Base-by-base conservation (phyloP, 1,139 yeast species). In the Chernovozyma sophiae-reginae region DNA sequence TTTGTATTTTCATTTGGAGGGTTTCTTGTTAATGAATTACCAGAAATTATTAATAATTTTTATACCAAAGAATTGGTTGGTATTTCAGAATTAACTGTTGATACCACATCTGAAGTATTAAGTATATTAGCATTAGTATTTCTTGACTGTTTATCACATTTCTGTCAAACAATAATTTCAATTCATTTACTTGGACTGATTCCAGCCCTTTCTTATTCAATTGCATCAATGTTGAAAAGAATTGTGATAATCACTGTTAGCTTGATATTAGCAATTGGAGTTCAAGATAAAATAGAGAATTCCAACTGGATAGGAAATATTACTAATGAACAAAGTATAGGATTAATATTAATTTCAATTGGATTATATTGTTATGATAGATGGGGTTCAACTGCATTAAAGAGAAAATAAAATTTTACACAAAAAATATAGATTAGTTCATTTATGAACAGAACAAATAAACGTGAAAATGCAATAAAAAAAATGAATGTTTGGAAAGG, bases 181-280 rank as follows among this genome's bases (percentile, higher is more conserved):
- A 61, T 64, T 40, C 62, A 63, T 42, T 48, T 67, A 24, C 46
- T 67, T 23, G 70, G 72, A 2, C 62, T 57, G 55, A 55, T 66
- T 12, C 69, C 72, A 2, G 65, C 73, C 4, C 53, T 67, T 24
- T 56, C 70, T 4, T 67, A 65, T 46, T 65, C 71, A 10, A 59
- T 67, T 28, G 72, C 72, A 2, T 62, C 70, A 14, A 64, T 67
- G 68, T 58, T 67, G 66, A 67, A 67, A 45, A 52, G 73, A 40
- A 65, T 67, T 0, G 64, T 65, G 14, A 45, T 67, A 19, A 65
- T 67, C 18, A 51, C 65, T 11, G 56, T 66, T 2, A 62, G 72
- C 42, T 58, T 67, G 8, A 33, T 58, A 6, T 35, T 57, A 37
- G 55, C 55, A 3, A 46, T 56, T 10, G 56, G 60, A 20, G 48